These are phyloP conservation scores for Penicillium cataractarum DNA, from an alignment of 495 filamentous ascomycete genomes.

Conservation along the genomic window DNA sequence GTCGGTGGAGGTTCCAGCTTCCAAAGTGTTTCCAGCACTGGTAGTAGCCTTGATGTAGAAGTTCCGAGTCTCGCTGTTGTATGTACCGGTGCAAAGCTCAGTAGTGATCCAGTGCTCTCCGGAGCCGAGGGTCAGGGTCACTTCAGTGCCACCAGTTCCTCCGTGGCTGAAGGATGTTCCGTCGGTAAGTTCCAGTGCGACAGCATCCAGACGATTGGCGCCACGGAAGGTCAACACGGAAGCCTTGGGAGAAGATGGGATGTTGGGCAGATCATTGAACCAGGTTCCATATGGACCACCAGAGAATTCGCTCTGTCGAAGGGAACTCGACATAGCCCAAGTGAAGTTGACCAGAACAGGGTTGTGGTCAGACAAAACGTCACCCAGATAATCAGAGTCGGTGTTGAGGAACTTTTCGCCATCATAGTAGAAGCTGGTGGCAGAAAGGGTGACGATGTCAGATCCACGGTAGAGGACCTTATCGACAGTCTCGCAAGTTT, in stretches of 20 bases:
- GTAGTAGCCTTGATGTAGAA: conserved; percentile 62
- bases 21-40: conserved; percentile 52
- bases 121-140: conserved; percentile 45
- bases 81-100: conserved; percentile 55
- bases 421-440: conserved; percentile 53
- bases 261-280: conserved; percentile 56
- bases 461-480: conserved; percentile 63
- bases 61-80: conserved; percentile 51
- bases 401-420: conserved; percentile 54
- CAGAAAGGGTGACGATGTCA: conserved; percentile 44
- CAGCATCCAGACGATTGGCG: conserved; percentile 51
- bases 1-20: conserved; percentile 49
- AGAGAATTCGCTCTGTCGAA: conserved; percentile 52
- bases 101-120: conserved; percentile 55
- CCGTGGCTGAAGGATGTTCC: conserved; percentile 56
- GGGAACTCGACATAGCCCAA: conserved; percentile 44
- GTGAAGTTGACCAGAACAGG: conserved; percentile 58
- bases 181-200: conserved; percentile 49
- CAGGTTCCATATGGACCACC: conserved; percentile 58
- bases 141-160: conserved; percentile 52
- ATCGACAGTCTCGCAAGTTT: conserved; percentile 63
- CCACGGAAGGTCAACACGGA: conserved; percentile 51
- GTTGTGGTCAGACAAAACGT: conserved; percentile 63
- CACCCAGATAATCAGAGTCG: conserved; percentile 34
- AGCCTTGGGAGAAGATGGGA: conserved; percentile 37